Conservation (phyloP, 202 grass and related monocot genomes). For the Bolboschoenoplectus hybrid region DNA sequence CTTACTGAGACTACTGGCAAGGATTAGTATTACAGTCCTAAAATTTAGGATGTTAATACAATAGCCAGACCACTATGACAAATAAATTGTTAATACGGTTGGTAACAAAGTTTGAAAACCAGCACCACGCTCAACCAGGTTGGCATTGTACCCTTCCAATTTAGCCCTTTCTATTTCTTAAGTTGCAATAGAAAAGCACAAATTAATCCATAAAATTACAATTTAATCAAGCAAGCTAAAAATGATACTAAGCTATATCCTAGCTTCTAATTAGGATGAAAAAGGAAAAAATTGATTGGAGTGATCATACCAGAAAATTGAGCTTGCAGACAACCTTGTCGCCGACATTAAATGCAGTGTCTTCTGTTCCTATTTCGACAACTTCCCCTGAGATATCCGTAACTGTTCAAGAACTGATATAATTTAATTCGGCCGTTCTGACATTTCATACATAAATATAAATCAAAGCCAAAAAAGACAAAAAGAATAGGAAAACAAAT, state of each 20-base stretch:
- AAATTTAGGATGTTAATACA: neutral
- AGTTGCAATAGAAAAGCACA: neutral
- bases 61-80: neutral
- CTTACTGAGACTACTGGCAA: too few species aligned
- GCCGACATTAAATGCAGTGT: neutral
- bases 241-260: neutral
- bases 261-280: neutral
- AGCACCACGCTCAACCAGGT: neutral
- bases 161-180: neutral
- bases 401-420: conserved; percentile 1
- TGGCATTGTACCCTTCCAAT: neutral
- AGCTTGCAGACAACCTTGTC: conserved; percentile 28
- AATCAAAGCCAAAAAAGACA: neutral
- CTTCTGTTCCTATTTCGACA: neutral
- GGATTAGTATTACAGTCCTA: too few species aligned
- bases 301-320: neutral
- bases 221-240: neutral
- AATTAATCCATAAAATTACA: neutral
- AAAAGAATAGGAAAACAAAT: too few species aligned
- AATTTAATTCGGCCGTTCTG: neutral
- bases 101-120: neutral
- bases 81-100: neutral
- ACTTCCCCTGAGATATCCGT: conserved; percentile 6
- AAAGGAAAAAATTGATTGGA: neutral
- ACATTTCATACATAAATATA: neutral